A percentile compares a stretch with the other conserved stretches of the same genome.
These are phyloP conservation scores for Entomortierella chlamydospora DNA, from an alignment of 192 early-diverging fungal species.

Conservation along the genomic window DNA sequence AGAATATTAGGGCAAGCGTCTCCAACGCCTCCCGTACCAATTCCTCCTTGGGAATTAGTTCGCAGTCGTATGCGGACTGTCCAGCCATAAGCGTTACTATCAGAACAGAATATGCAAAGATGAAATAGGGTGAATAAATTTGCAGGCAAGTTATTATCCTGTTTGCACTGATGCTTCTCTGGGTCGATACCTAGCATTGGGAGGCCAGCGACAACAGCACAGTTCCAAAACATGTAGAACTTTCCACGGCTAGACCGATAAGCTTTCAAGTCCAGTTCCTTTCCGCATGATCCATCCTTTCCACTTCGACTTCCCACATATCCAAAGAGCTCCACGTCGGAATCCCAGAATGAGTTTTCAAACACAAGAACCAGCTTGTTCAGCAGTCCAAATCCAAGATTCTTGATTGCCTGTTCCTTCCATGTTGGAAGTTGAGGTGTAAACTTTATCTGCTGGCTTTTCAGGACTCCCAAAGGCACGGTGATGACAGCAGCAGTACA, in stretches of 20 bases:
- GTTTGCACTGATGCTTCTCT: too few species aligned
- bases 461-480: constrained; percentile 54
- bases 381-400: constrained; percentile 43
- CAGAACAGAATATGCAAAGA: background rate
- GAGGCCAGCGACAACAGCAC: constrained; percentile 25
- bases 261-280: constrained; percentile 11
- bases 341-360: constrained; percentile 43
- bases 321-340: constrained; percentile 28
- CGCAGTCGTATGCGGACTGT: constrained; percentile 49
- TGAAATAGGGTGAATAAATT: background rate
- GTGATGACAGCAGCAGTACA: constrained; percentile 37
- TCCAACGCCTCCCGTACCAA: constrained; percentile 35
- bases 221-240: constrained; percentile 55
- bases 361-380: constrained; percentile 50
- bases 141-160: background rate
- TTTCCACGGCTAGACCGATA: constrained; percentile 49
- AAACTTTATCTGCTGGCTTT: constrained; percentile 39
- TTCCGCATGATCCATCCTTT: constrained; percentile 4
- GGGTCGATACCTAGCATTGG: constrained; percentile 28
- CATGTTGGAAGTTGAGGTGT: constrained; percentile 31
- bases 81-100: constrained; percentile 50
- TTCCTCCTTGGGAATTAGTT: constrained; percentile 30
- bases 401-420: constrained; percentile 41
- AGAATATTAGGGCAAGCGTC: constrained; percentile 26
- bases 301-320: constrained; percentile 42